Conservation (phyloP, 1,284 basidiomycete species). For the Earliella scabrosa region DNA sequence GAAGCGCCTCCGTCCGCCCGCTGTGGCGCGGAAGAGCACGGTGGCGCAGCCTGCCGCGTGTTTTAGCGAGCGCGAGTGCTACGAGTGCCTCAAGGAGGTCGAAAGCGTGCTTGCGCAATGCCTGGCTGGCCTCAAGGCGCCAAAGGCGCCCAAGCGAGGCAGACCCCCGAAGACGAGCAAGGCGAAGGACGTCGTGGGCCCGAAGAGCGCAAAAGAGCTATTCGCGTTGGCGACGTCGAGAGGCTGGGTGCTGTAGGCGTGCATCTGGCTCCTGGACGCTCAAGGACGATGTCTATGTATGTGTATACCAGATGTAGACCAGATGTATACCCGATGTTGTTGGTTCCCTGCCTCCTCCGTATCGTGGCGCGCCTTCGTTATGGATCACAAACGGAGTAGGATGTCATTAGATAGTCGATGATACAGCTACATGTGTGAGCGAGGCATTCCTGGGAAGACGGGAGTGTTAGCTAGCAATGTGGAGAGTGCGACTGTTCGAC, state of each 20-base stretch:
- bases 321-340: too few relatives aligned
- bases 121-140: constrained; percentile 38
- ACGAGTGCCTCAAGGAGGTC: constrained; percentile 61
- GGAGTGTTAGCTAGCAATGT: constrained; percentile 8
- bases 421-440: constrained; percentile 11
- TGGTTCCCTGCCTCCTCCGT: too few relatives aligned
- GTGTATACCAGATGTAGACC: too few relatives aligned
- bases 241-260: constrained; percentile 48
- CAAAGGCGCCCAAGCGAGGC: constrained; percentile 34
- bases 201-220: constrained; percentile 55
- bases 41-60: constrained; percentile 21
- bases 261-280: too few relatives aligned
- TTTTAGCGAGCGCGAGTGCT: constrained; percentile 62
- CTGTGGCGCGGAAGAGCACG: constrained; percentile 31
- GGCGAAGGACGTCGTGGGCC: constrained; percentile 29
- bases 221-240: constrained; percentile 54
- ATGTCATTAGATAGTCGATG: background rate
- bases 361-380: too few relatives aligned
- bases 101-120: constrained; percentile 52
- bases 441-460: background rate
- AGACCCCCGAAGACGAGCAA: constrained; percentile 26
- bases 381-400: too few relatives aligned
- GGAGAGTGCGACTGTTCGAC: background rate
- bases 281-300: too few relatives aligned
- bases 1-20: constrained; percentile 66